These are phyloP conservation scores for Strobilomyces confusus DNA, from an alignment of 768 basidiomycete species.

Conservation along the genomic window DNA sequence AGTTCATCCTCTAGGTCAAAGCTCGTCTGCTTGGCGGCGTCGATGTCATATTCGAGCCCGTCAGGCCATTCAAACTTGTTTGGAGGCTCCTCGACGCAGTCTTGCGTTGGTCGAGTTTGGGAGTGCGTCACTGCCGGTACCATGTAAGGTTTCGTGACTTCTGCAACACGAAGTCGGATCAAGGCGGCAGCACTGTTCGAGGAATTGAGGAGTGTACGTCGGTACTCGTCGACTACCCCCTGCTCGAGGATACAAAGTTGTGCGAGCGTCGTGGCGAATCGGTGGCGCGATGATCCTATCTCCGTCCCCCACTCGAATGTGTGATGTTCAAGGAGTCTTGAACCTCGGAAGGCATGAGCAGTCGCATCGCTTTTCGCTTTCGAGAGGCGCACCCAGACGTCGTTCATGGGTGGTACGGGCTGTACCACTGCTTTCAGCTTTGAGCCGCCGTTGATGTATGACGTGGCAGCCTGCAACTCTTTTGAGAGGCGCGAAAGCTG, in stretches of 20 bases:
- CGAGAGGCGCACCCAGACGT: background rate
- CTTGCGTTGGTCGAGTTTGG: background rate
- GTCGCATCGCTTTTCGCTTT: background rate
- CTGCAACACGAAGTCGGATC: background rate
- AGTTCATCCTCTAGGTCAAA: background rate
- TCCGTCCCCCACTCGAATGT: background rate
- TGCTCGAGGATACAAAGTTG: background rate
- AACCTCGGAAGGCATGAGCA: background rate
- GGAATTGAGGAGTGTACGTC: background rate
- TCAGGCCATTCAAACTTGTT: background rate
- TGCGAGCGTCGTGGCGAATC: background rate
- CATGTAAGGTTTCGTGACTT: background rate
- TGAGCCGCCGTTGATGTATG: background rate
- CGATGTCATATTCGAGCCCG: background rate
- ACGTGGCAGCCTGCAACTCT: background rate
- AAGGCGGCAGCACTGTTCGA: background rate
- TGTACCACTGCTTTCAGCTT: background rate
- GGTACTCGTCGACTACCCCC: background rate
- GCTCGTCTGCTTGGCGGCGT: background rate
- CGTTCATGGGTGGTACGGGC: background rate
- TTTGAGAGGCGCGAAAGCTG: background rate
- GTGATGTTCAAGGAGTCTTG: background rate
- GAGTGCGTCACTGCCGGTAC: background rate
- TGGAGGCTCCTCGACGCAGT: background rate
- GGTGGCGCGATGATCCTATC: background rate